Base-by-base conservation (phyloP, 106 monocot species). In the Acorus calamus region DNA sequence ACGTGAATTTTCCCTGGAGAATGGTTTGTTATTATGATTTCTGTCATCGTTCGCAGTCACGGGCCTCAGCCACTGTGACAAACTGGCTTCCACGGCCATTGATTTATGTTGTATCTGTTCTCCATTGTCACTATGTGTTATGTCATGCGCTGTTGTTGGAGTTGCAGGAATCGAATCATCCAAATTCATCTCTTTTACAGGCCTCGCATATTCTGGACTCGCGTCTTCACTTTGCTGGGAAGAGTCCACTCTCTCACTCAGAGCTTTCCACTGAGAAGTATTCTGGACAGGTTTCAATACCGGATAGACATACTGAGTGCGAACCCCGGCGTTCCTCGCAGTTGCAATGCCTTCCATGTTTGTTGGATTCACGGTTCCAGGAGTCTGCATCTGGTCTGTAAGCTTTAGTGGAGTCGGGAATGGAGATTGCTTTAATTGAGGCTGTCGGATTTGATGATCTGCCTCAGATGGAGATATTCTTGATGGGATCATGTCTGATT, bases 21-120 rank as follows among this genome's bases (percentile, higher is more conserved):
- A n/a, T 52, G 65, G 60, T 11, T 62, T 46, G 11, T 42, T 53
- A 46, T 50, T 59, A 41, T 56, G 50, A 42, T 11, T 69, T 66
- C 11, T 56, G 0, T 28, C 28, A 44, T 65, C 66, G 47, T 61
- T 66, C 14, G 77, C 44, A 53, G 47, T 11, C 13, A 71, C 71
- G 47, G 83, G 83, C 52, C 76, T 89, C 66, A 86, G 52, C 84
- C 87, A 85, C 48, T 81, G 73, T 10, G 86, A 81, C 55, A 86
- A 78, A 55, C 80, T 91, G 54, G 73, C 47, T 7, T 78, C 51
- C 44, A 59, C 28, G 28, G 28, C 28, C 28, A 28, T 28, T 28
- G 28, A 28, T 28, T 28, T 28, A 28, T 28, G 28, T 28, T 28
- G 28, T 28, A 28, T 28, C 28, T 28, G 28, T 28, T 28, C 28